Conservation (phyloP, 495 filamentous ascomycete species). For the Rusavskia elegans region DNA sequence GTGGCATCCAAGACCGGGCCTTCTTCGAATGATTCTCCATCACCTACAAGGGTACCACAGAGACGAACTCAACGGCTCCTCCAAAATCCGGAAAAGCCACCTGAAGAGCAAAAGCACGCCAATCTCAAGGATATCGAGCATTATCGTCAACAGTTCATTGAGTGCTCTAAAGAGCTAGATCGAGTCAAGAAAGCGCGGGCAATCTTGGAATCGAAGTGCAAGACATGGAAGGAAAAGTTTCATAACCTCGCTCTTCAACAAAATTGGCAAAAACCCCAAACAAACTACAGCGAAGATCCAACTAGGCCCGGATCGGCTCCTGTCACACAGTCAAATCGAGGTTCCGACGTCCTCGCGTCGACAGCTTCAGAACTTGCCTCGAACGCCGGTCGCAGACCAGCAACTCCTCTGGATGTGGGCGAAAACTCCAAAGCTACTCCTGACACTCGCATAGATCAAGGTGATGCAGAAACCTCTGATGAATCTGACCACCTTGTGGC, state of each 20-base stretch:
- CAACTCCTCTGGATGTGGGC: too few species aligned
- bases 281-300: too few species aligned
- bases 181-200: neutral
- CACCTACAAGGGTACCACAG: too few species aligned
- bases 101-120: neutral
- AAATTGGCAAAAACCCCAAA: too few species aligned
- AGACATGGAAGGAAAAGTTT: neutral
- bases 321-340: too few species aligned
- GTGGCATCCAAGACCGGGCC: neutral
- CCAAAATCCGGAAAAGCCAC: neutral
- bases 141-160: neutral
- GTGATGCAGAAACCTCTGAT: neutral
- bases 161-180: neutral
- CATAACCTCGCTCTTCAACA: too few species aligned
- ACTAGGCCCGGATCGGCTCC: too few species aligned
- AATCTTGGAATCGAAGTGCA: neutral
- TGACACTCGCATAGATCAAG: neutral
- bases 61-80: neutral
- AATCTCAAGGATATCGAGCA: neutral
- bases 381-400: too few species aligned
- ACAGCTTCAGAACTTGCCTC: neutral
- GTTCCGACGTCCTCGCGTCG: too few species aligned
- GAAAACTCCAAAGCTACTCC: neutral
- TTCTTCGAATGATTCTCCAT: too few species aligned
- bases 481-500: neutral